phyloP scores from a whole-genome alignment of 169 alveolate genomes.

The Sarcocystis neurona region DNA sequence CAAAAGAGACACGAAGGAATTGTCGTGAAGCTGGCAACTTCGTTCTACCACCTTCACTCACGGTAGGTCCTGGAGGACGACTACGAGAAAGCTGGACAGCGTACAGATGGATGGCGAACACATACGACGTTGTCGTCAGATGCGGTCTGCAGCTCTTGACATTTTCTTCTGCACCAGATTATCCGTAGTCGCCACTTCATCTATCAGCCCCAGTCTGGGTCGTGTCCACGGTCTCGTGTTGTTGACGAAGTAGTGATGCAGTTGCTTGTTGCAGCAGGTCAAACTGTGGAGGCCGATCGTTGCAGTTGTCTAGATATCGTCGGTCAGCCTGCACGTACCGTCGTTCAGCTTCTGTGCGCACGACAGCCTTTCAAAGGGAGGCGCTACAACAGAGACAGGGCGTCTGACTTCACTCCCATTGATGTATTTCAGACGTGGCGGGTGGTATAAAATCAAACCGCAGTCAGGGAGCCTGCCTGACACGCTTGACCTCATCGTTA shows the following conservation, averaged over 20 bases:
- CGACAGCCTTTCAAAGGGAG: background rate
- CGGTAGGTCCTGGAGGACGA: background rate
- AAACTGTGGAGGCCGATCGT: too few relatives aligned
- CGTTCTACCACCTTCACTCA: conserved; percentile 36
- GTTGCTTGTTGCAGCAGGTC: conserved; percentile 18
- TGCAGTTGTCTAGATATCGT: too few relatives aligned
- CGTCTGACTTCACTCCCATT: background rate
- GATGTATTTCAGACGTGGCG: conserved; percentile 3
- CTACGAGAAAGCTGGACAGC: too few relatives aligned
- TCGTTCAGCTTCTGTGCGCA: background rate
- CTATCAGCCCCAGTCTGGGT: too few relatives aligned
- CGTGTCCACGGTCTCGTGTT: too few relatives aligned
- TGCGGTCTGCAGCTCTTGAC: too few relatives aligned
- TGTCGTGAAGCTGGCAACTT: conserved; percentile 16
- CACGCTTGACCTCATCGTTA: conserved; percentile 36
- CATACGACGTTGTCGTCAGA: background rate
- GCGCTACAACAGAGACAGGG: background rate
- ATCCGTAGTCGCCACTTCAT: too few relatives aligned
- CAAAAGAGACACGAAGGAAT: conserved; percentile 10
- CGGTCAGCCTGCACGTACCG: too few relatives aligned
- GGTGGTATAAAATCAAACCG: conserved; percentile 53
- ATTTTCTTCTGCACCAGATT: too few relatives aligned
- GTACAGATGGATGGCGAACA: background rate
- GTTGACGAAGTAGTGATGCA: too few relatives aligned
- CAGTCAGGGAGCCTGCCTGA: conserved; percentile 32